These are phyloP conservation scores for Ensete glaucum DNA, from an alignment of 176 grass and related monocot species.

Conservation along the genomic window DNA sequence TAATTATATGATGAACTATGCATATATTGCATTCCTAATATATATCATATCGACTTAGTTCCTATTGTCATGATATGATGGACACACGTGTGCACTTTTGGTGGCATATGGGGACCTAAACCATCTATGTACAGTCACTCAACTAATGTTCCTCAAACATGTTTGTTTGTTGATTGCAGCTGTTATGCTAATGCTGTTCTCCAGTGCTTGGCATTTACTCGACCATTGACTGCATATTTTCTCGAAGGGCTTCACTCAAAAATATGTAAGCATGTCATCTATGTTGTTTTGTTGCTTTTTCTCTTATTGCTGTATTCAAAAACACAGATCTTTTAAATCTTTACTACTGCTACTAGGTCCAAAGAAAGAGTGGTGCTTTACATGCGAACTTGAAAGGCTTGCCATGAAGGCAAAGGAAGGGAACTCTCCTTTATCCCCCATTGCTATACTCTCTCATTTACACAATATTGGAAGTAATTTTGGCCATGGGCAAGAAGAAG, in stretches of 20 bases:
- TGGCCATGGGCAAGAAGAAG: conserved; percentile 47
- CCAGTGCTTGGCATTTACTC: conserved; percentile 90
- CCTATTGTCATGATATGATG: background rate
- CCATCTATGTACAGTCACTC: background rate
- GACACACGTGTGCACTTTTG: background rate
- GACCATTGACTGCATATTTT: conserved; percentile 71
- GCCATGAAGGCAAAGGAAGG: conserved; percentile 41
- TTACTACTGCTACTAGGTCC: conserved; percentile 37
- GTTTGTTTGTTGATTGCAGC: conserved; percentile 43
- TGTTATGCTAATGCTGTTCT: conserved; percentile 92
- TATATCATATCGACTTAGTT: background rate
- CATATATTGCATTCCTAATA: background rate
- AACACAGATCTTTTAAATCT: background rate
- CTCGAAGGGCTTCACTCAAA: conserved; percentile 65
- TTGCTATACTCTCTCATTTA: conserved; percentile 60
- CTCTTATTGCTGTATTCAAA: conserved; percentile 13
- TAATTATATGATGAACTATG: background rate
- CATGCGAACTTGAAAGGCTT: conserved; percentile 79
- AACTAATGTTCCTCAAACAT: conserved; percentile 2
- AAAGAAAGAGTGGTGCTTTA: conserved; percentile 72
- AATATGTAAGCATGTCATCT: conserved; percentile 48
- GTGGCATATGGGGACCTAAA: background rate
- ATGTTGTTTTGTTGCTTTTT: conserved; percentile 5
- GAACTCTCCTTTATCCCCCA: conserved; percentile 52
- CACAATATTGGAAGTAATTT: conserved; percentile 45